A percentile compares a stretch with the other conserved stretches of the same genome.
Conservation (phyloP, 2,329 filamentous ascomycete species). For the Pseudocercospora fuligena region DNA sequence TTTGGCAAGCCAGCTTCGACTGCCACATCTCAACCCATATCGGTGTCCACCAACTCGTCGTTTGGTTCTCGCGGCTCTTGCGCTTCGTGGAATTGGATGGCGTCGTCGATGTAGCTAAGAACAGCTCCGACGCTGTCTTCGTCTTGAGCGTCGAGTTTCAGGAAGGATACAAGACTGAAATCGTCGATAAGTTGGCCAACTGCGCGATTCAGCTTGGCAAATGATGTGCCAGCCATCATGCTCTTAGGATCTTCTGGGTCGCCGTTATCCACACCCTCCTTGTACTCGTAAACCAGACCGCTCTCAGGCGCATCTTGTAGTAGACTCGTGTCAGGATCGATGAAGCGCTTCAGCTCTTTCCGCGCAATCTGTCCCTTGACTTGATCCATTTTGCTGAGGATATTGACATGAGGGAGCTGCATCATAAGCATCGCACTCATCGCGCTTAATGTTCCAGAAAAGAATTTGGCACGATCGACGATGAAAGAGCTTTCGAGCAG, state of each 20-base stretch:
- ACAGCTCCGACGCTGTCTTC: constrained; percentile 88
- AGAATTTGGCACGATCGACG: constrained; percentile 95
- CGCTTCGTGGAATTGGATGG: constrained; percentile 89
- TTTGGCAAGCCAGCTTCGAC: background rate
- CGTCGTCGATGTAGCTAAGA: constrained; percentile 91
- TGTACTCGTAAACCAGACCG: constrained; percentile 46
- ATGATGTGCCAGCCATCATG: constrained; percentile 80
- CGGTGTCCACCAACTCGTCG: constrained; percentile 62
- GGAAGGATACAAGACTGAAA: constrained; percentile 96
- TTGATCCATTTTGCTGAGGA: constrained; percentile 97
- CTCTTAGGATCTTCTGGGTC: constrained; percentile 68
- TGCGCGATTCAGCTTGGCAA: constrained; percentile 81
- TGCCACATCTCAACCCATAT: constrained; percentile 49
- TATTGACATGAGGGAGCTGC: constrained; percentile 94
- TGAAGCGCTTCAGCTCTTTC: constrained; percentile 85
- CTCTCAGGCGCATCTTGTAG: constrained; percentile 78
- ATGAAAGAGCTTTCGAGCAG: constrained; percentile 95
- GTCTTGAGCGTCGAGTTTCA: constrained; percentile 85
- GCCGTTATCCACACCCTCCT: constrained; percentile 50
- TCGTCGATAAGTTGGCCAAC: constrained; percentile 92
- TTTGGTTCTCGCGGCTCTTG: constrained; percentile 86
- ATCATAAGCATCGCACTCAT: constrained; percentile 99
- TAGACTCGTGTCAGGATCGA: constrained; percentile 81
- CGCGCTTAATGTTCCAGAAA: constrained; percentile 89
- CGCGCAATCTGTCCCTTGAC: constrained; percentile 87